phyloP scores from a whole-genome alignment of 129 eudicot genomes.

The Ambrosia artemisiifolia region DNA sequence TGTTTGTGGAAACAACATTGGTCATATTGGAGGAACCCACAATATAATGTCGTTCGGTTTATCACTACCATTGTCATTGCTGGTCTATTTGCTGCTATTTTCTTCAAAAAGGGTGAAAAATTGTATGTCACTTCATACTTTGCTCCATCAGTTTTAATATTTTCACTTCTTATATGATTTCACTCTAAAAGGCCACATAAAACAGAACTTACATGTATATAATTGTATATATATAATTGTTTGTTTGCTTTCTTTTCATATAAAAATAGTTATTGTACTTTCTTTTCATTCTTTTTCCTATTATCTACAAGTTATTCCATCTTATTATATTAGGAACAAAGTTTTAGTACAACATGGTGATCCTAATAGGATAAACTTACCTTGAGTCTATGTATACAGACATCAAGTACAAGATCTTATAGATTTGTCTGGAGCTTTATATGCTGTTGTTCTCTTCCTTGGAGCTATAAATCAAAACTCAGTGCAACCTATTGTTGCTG shows the following conservation, averaged over 20 bases:
- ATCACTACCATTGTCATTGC: constrained; percentile 36
- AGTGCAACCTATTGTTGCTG: constrained; percentile 43
- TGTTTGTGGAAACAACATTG: constrained; percentile 53
- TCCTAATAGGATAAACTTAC: not conserved
- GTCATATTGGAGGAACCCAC: constrained; percentile 56
- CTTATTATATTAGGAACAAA: too few species aligned
- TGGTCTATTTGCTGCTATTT: constrained; percentile 40
- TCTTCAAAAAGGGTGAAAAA: constrained; percentile 33
- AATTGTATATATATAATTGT: too few species aligned
- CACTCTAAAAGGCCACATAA: too few species aligned
- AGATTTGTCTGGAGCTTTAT: constrained; percentile 37
- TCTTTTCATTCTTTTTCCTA: too few species aligned
- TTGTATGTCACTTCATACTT: constrained; percentile 23
- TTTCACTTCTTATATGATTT: not conserved
- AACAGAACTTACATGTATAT: too few species aligned
- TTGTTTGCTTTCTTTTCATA: too few species aligned
- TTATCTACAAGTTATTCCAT: too few species aligned
- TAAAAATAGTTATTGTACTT: too few species aligned
- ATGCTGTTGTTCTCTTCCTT: constrained; percentile 39
- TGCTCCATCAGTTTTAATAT: not conserved
- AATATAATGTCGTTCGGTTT: constrained; percentile 39
- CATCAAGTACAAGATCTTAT: constrained; percentile 35
- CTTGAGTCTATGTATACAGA: constrained; percentile 25
- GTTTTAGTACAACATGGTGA: too few species aligned
- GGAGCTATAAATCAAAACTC: constrained; percentile 40